Base-by-base conservation (phyloP, 164 flowering plant species). In the Tetracentron sinense region DNA sequence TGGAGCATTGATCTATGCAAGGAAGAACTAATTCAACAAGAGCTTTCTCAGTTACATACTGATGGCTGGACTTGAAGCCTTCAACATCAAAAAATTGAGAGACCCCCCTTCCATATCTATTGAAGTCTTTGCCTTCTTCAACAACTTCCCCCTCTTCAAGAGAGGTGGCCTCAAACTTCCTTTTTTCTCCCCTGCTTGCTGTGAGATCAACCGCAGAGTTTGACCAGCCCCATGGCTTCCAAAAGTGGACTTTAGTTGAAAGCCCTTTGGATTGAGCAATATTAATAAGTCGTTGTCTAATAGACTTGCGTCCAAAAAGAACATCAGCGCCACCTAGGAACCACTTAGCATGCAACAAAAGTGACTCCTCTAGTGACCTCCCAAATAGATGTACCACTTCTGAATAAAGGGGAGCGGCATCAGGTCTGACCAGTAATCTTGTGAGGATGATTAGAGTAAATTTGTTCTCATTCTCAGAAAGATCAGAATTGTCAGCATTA, bases 171-270 rank as follows among this genome's bases (percentile, higher is more conserved):
- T 89, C 97, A 67, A 64, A 75, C 78, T 85, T 92, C 75, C 70
- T 73, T 64, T 81, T 86, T 7, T 82, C 85, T 57, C 78, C 80
- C 69, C 66, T 81, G 38, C 19, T 74, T 48, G 68, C 58, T 7
- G 44, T 29, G 21, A 58, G 23, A 58, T 76, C 83, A 51, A 54
- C 42, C 65, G 49, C 64, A 42, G 82, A 72, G 56, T 44, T 61
- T 60, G 81, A 78, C 98, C 99, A 95, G 16, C 99, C 99, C 99
- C 99, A 92, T 53, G 94, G 96, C 70, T 83, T 92, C 79, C 78
- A 83, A 70, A 78, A 82, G 51, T 83, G 91, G 26, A 80, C 54
- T 72, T 83, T 90, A 7, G 88, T 85, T 56, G 91, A 82, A 57
- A 84, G 79, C 42, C 83, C 76, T 71, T 72, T 81, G 42, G 60